Percentiles rank a stretch among this genome's conserved stretches.
Evolutionary conservation across 148 eudicot species (phyloP).

Genomic region (Suaeda aralocaspica): DNA sequence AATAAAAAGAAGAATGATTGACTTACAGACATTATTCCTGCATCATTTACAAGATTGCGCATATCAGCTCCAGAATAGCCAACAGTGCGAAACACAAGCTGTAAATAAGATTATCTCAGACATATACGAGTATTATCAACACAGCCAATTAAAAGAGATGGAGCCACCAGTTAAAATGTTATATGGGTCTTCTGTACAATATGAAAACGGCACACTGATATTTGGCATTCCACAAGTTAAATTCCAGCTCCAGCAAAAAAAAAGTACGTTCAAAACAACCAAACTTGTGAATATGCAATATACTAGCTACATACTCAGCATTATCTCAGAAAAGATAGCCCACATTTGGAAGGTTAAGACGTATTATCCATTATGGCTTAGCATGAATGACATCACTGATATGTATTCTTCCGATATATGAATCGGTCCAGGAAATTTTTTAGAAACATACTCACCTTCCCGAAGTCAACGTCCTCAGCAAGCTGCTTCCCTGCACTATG

Average conservation of each 20-base stretch:
- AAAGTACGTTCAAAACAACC: neutral
- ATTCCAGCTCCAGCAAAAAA: neutral
- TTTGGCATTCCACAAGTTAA: neutral
- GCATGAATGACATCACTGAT: neutral
- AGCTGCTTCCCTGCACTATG: slow-evolving; percentile 78
- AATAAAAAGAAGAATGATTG: slow-evolving; percentile 6
- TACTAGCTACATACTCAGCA: neutral
- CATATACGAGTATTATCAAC: neutral
- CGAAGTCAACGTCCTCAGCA: slow-evolving; percentile 85
- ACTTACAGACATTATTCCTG: slow-evolving; percentile 97
- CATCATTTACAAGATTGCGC: slow-evolving; percentile 90
- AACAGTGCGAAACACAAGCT: slow-evolving; percentile 94
- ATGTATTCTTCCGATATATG: neutral
- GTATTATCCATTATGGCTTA: neutral
- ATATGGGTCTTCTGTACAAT: neutral
- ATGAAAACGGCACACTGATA: neutral
- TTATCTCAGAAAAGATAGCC: neutral
- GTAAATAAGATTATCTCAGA: slow-evolving; percentile 25
- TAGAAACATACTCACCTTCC: slow-evolving; percentile 43
- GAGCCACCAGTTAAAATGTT: slow-evolving; percentile 5
- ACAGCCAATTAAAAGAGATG: neutral
- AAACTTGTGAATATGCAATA: neutral
- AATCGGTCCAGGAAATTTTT: too few species aligned
- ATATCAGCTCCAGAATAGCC: slow-evolving; percentile 97
- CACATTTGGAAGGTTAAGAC: neutral